Percentiles rank a stretch among this genome's conserved stretches.
These are phyloP conservation scores for Linnemannia zychae DNA, from an alignment of 192 early-diverging fungal species.

Conservation along the genomic window DNA sequence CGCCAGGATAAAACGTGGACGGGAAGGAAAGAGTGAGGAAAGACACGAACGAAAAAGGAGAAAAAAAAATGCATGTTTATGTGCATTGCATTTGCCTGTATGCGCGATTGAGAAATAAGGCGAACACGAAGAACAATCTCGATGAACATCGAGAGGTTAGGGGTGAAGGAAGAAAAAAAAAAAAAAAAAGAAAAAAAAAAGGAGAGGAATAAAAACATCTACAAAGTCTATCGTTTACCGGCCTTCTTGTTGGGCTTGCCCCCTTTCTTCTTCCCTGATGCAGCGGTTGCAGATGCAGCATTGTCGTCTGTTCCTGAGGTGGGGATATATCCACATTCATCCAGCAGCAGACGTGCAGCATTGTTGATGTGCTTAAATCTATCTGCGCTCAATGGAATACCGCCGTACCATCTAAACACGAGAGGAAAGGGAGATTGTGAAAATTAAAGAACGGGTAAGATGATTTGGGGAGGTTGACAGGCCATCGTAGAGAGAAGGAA, in stretches of 20 bases:
- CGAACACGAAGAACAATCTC: background rate
- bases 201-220: too few relatives aligned
- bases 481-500: background rate
- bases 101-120: background rate
- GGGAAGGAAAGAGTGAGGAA: background rate
- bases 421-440: background rate
- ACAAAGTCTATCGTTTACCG: constrained; percentile 11
- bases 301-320: background rate
- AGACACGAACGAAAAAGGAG: background rate
- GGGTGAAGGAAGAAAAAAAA: background rate
- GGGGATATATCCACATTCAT: constrained; percentile 72
- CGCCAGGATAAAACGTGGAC: background rate
- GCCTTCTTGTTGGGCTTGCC: constrained; percentile 23
- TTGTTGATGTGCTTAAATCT: constrained; percentile 96
- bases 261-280: constrained; percentile 25
- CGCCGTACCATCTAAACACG: constrained; percentile 86
- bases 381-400: constrained; percentile 84
- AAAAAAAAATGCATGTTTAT: background rate
- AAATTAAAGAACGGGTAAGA: background rate
- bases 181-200: background rate
- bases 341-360: constrained; percentile 77
- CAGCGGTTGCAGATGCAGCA: background rate
- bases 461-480: background rate
- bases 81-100: background rate
- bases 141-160: background rate